A percentile compares a stretch with the other conserved stretches of the same genome.
phyloP scores from a whole-genome alignment of 805 yeast species.

The Candida ovalis region DNA sequence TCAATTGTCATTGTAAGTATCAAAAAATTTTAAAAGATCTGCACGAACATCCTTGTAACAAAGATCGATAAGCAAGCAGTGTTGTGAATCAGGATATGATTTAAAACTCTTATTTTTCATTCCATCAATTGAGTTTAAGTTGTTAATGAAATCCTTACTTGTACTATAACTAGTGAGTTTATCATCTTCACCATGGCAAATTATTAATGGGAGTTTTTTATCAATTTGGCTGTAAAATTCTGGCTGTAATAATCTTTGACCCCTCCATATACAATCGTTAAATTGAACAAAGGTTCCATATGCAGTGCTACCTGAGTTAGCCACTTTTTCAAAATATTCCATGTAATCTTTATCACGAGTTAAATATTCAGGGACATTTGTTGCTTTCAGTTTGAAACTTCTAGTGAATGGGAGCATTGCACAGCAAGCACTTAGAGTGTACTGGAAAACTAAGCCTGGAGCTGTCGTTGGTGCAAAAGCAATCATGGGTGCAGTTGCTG shows the following conservation, averaged over 20 bases:
- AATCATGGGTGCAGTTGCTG: constrained; percentile 59
- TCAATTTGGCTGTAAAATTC: constrained; percentile 35
- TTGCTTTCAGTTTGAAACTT: constrained; percentile 43
- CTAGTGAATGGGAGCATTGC: constrained; percentile 43
- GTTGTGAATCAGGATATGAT: constrained; percentile 34
- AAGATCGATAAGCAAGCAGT: constrained; percentile 44
- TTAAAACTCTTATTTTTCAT: constrained; percentile 27
- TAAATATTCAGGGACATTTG: constrained; percentile 48
- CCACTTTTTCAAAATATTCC: constrained; percentile 41
- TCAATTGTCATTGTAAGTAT: constrained; percentile 5
- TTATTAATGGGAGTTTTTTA: constrained; percentile 43
- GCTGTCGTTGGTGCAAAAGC: constrained; percentile 52
- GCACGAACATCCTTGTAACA: constrained; percentile 35
- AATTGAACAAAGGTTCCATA: constrained; percentile 54
- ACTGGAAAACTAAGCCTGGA: constrained; percentile 45
- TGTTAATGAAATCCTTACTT: constrained; percentile 38
- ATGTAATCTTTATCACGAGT: constrained; percentile 47
- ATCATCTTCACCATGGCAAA: constrained; percentile 65
- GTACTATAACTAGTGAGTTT: constrained; percentile 52
- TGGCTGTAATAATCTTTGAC: constrained; percentile 43
- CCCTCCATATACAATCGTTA: constrained; percentile 60
- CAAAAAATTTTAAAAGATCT: constrained; percentile 40
- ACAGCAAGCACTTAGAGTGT: constrained; percentile 39
- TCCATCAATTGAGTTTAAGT: constrained; percentile 20
- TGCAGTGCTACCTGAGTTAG: constrained; percentile 38